These are phyloP conservation scores for Phytophthora pistaciae DNA, from an alignment of 352 stramenopile genomes.

Conservation along the genomic window DNA sequence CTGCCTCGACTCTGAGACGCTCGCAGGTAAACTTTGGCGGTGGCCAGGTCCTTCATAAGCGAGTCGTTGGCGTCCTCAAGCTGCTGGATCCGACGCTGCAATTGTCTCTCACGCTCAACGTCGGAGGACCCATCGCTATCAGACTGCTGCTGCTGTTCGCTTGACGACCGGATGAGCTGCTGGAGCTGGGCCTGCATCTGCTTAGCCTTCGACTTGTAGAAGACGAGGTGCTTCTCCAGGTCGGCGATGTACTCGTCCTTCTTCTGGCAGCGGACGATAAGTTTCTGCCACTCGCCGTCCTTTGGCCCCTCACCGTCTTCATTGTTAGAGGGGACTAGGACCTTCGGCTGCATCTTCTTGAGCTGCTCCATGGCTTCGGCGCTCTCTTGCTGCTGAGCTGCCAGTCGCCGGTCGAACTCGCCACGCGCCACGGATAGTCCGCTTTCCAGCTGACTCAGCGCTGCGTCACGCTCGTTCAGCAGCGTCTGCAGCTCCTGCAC, in stretches of 20 bases:
- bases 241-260: slow-evolving; percentile 89
- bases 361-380: slow-evolving; percentile 36
- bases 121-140: slow-evolving; percentile 18
- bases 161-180: slow-evolving; percentile 77
- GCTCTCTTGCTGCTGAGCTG: slow-evolving; percentile 59
- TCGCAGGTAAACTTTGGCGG: slow-evolving; percentile 74
- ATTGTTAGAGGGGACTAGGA: slow-evolving; percentile 23
- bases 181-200: slow-evolving; percentile 87
- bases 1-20: slow-evolving; percentile 55
- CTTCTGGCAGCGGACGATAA: slow-evolving; percentile 76
- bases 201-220: slow-evolving; percentile 90
- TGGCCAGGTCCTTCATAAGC: slow-evolving; percentile 81
- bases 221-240: slow-evolving; percentile 85
- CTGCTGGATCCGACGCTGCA: slow-evolving; percentile 70
- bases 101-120: slow-evolving; percentile 32
- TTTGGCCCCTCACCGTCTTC: slow-evolving; percentile 16
- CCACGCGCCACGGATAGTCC: slow-evolving; percentile 65
- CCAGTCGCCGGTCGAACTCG: slow-evolving; percentile 79
- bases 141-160: slow-evolving; percentile 43
- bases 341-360: slow-evolving; percentile 51
- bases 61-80: slow-evolving; percentile 79
- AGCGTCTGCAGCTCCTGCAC: slow-evolving; percentile 46
- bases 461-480: slow-evolving; percentile 59
- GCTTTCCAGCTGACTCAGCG: slow-evolving; percentile 67
- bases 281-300: slow-evolving; percentile 74